Base-by-base conservation (phyloP, 2,329 filamentous ascomycete species). In the Sarocladiaceae sp. region DNA sequence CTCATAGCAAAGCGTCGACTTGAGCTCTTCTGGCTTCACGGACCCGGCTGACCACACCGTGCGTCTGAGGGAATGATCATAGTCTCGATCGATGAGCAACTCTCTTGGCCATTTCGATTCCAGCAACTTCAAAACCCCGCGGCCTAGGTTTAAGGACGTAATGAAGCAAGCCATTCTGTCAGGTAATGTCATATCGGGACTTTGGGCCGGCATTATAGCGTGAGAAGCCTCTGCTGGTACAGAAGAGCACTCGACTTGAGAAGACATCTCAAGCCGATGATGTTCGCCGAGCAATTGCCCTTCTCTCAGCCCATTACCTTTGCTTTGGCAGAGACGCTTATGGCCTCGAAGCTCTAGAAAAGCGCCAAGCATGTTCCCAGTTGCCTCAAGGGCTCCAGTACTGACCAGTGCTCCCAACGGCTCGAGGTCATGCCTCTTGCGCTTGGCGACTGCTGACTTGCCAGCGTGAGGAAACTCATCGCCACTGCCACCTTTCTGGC, bases 51-150 rank as follows among this genome's bases (percentile, higher is more conserved):
- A 45, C 66, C 65, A 66, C 9, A 48, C 29, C 26, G 59, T 45
- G 5, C 55, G 59, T 34, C 66, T 63, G 50, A 67, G 60, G 5
- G 57, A 56, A 4, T 60, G 60, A 47, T 78, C 37, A 18, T 27
- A 81, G 50, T 84, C 78, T 40, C 82, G 70, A 50, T 85, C 82
- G 7, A 84, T 64, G 23, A 85, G 62, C 1, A 72, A 64, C 6
- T 76, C 63, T 1, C 55, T 51, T 0, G 76, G 68, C 52, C 78
- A 73, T 0, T 68, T 52, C 2, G 61, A 57, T 47, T 76, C 67
- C 2, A 86, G 61, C 2, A 61, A 53, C n/a, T 66, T 70, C 11
- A 80, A 54, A 2, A 85, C 53, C 0, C 48, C 40, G 26, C 74
- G 71, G 13, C 70, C 65, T 29, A 74, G 55, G 10, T 58, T 62